Evolutionary conservation across 768 basidiomycete genomes (phyloP), one percentile per base, ranked within the genome.

Genomic region (Pulveroboletus sp.): DNA sequence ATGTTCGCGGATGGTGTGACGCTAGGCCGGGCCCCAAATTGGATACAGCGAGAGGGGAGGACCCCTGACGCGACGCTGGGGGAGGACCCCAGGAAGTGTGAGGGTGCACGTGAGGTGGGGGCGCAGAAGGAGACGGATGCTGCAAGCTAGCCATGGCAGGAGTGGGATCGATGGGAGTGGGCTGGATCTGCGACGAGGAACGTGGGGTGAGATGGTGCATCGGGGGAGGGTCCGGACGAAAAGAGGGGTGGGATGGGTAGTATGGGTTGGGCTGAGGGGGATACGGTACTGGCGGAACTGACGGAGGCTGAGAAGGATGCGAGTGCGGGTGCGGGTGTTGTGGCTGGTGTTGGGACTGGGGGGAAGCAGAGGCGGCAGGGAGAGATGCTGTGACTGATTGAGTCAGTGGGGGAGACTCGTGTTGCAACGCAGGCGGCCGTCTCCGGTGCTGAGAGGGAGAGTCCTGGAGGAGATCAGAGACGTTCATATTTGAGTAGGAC

Each of bases 401-500:
- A 27, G 69, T 53, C 28, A 60, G 64, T 11, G 63, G 57, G 1
- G 61, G 43, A 0, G 62, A 49, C 6, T 61, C 57, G 42, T 60
- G 63, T 44, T 64, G 66, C 11, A 58, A 49, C 17, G 53, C 56
- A 55, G 62, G 57, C 10, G 70, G 54, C 4, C 59, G 59, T 60
- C 71, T 59, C 18, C 71, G 56, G 59, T 78, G 78, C 57, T 83
- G 82, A 0, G 83, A 83, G 43, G 84, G 84, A 0, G 83, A 80
- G 66, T 83, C 82, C 57, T 85, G 83, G 24, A 87, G 71, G 49
- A 87, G 76, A 62, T 74, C 79, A 21, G 80, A 79, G 57, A 87
- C 82, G 68, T 86, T 84, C 84, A 86, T 86, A 2, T 2, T 43
- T 1, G 39, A 3, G 32, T 15, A 40, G n/a, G 30, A 21, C 21